Evolutionary conservation across 768 basidiomycete species (phyloP), one percentile per base, ranked within the genome.

Genomic region (Phylloporus sp.): DNA sequence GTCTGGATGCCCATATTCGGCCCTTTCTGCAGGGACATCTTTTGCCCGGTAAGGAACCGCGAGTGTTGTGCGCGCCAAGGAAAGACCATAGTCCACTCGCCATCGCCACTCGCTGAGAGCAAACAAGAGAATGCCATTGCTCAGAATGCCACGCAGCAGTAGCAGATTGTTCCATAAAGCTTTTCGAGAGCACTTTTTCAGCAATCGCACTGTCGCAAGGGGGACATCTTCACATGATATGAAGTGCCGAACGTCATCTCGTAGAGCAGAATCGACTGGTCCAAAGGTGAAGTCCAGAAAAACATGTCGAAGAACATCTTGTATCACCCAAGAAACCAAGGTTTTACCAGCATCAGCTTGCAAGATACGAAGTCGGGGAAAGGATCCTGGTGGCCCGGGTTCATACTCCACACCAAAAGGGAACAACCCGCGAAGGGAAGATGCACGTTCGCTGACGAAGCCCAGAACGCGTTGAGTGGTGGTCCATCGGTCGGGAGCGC

Each of bases 401-500:
- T 59, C 57, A n/a, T 54, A 57, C 36, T 70, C 68, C 7, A 65
- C 26, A 28, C 50, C 57, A 13, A 41, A 15, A 4, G 24, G 23
- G 6, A 41, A 41, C 12, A 15, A 7, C 18, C 22, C 38, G 22
- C 26, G 42, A 18, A 68, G 50, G 7, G 36, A 39, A 16, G 32
- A 3, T 2, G 60, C 62, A n/a, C 57, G 50, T 5, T 54, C 59
- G 10, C 47, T 49, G 1, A 72, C 57, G 20, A 68, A 60, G 13
- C 34, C 10, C 10, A 75, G 56, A 16, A 74, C 42, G 18, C 70
- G 61, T 39, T 73, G 59, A 0, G 59, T 62, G 10, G 57, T 70
- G 1, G 54, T 59, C 74, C 74, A 75, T 50, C 72, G 59, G 23
- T 72, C 63, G 0, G 70, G 70, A 27, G 55, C 58, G 7, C 63